Base-by-base conservation (phyloP, 305 asterid species). In the Fraxinus sp. region DNA sequence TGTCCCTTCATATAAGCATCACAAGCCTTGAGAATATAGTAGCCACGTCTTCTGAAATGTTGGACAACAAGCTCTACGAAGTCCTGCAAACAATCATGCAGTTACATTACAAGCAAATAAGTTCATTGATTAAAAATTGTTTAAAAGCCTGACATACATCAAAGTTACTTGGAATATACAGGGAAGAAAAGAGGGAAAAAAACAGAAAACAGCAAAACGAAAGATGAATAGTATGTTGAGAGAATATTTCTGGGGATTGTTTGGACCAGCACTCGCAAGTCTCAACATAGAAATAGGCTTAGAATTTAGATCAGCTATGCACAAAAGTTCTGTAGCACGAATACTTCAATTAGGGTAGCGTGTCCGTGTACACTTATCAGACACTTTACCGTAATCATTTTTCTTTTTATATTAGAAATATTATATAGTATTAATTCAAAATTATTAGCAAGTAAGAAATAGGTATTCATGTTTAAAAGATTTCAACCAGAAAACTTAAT, bases 1-100 rank as follows among this genome's bases (percentile, higher is more conserved):
- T 87, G 87, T 9, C 98, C 98, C 78, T 91, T 94, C 98, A 91
- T 93, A 80, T 94, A 95, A 37, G 98, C 89, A 85, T 94, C 98
- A 79, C 98, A 95, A 7, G 97, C 99, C 90, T 90, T 94, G 49
- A 95, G 97, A 80, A 95, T 93, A 86, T 88, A 93, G 79, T 79
- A 90, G 59, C 99, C 97, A 7, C 95, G 97, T 86, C 85, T 90
- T 87, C 86, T 91, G 83, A 90, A 95, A 86, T 95, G 98, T 86
- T 93, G 90, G 18, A 1, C 11, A 28, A 95, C 88, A 66, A 95
- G 94, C 73, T 88, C 95, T 83, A 89, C 95, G 81, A 95, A 95
- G 83, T 94, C 95, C 99, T 95, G 90, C 76, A 88, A 80, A 80
- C 16, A 78, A 74, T 81, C 55, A 66, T 44, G 71, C 62, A 44